Evolutionary conservation across 257 asterid species (phyloP).

Genomic region (Lavandula angustifolia): DNA sequence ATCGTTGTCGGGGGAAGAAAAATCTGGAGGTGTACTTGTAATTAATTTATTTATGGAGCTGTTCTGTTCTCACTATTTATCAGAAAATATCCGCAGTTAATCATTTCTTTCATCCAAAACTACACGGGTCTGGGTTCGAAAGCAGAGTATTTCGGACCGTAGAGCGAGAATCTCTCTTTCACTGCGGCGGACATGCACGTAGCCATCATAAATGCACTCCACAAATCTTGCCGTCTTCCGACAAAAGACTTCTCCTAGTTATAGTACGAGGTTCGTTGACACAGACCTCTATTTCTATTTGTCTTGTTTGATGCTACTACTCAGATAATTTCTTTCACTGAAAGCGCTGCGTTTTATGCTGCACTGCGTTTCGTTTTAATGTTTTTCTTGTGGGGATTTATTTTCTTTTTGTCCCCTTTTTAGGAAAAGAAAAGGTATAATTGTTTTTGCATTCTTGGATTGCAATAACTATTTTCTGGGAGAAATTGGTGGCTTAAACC

Average conservation of each 20-base stretch:
- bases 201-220: not conserved
- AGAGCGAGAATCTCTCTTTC: not conserved
- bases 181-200: not conserved
- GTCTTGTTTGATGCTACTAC: not conserved
- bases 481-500: not conserved
- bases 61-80: too few species aligned
- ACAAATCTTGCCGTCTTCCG: slow-evolving; percentile 4
- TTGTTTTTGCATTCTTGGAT: not conserved
- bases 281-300: too few species aligned
- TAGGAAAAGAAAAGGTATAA: not conserved
- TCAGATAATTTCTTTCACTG: not conserved
- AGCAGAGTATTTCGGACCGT: not conserved
- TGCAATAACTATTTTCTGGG: not conserved
- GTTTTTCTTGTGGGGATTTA: not conserved
- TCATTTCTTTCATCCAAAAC: not conserved
- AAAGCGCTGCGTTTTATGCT: not conserved
- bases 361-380: not conserved
- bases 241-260: not conserved
- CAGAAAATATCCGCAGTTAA: too few species aligned
- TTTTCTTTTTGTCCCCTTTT: not conserved
- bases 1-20: too few species aligned
- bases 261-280: not conserved
- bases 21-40: too few species aligned
- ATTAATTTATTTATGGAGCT: too few species aligned
- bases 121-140: not conserved